Conservation (phyloP, 352 stramenopile genomes). For the Thalassiosira hispida region DNA sequence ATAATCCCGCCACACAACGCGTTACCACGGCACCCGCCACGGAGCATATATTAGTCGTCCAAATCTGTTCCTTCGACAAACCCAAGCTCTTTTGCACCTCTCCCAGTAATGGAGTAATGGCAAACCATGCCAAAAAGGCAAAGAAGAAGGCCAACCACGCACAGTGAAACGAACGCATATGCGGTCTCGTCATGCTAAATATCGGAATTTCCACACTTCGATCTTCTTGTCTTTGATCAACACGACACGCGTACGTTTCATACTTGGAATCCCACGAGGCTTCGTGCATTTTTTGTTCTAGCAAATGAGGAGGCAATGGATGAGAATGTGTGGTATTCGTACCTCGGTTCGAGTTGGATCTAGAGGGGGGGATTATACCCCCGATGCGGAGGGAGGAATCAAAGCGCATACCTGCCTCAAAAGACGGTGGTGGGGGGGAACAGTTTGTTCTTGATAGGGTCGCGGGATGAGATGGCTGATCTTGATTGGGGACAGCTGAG, state of each 20-base stretch:
- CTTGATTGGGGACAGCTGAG: background rate
- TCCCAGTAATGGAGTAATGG: conserved; percentile 90
- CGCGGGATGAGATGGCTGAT: background rate
- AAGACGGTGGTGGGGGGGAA: background rate
- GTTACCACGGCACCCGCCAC: conserved; percentile 90
- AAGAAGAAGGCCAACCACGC: conserved; percentile 91
- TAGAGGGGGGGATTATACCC: conserved; percentile 13
- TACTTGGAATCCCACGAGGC: conserved; percentile 66
- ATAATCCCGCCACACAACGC: conserved; percentile 88
- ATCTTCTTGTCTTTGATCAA: conserved; percentile 62
- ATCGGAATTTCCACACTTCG: conserved; percentile 59
- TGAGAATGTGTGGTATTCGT: background rate
- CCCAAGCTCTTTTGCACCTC: conserved; percentile 88
- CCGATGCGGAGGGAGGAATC: conserved; percentile 34
- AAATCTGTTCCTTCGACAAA: conserved; percentile 88
- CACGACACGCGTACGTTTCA: conserved; percentile 57
- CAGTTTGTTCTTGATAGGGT: background rate
- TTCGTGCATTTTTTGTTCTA: conserved; percentile 36
- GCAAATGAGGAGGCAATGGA: conserved; percentile 2
- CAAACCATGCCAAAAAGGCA: conserved; percentile 91
- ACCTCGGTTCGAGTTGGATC: background rate
- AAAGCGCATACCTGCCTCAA: conserved; percentile 1
- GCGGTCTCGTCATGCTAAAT: conserved; percentile 86
- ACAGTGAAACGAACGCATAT: conserved; percentile 94
- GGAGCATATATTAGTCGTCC: conserved; percentile 89